Conservation (phyloP, 192 early-diverging fungal genomes). For the Gryganskiella cystojenkinii region DNA sequence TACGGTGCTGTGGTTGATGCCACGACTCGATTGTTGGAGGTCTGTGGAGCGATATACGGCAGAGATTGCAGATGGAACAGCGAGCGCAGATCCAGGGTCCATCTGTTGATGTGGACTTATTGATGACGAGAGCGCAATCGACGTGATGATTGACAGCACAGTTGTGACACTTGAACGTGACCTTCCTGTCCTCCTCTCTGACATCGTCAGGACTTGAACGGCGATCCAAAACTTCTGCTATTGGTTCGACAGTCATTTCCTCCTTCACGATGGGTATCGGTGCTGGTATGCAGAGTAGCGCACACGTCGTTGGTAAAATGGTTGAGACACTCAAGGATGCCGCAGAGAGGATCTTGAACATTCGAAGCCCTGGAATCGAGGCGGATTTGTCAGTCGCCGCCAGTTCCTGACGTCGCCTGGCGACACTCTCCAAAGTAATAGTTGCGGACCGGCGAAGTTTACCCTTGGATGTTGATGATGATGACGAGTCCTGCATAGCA, state of each 20-base stretch:
- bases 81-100: conserved; percentile 31
- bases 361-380: background rate
- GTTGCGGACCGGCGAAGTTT: background rate
- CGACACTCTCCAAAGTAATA: conserved; percentile 17
- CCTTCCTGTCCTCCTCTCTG: too few relatives aligned
- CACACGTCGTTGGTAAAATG: background rate
- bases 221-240: too few relatives aligned
- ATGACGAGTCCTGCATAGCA: conserved; percentile 33
- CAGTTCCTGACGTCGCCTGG: conserved; percentile 12
- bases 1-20: background rate
- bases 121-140: conserved; percentile 37
- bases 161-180: conserved; percentile 28
- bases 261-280: too few relatives aligned
- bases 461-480: background rate
- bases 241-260: too few relatives aligned
- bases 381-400: background rate
- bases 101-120: background rate
- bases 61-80: conserved; percentile 19
- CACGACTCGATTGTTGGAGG: background rate
- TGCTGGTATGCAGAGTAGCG: too few relatives aligned
- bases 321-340: background rate
- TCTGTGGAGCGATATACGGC: conserved; percentile 15
- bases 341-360: background rate
- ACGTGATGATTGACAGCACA: conserved; percentile 64
- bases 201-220: too few relatives aligned